Evolutionary conservation across 345 rosid genomes (phyloP), one percentile per base, ranked within the genome.

Genomic region (Eucalyptus regnans): DNA sequence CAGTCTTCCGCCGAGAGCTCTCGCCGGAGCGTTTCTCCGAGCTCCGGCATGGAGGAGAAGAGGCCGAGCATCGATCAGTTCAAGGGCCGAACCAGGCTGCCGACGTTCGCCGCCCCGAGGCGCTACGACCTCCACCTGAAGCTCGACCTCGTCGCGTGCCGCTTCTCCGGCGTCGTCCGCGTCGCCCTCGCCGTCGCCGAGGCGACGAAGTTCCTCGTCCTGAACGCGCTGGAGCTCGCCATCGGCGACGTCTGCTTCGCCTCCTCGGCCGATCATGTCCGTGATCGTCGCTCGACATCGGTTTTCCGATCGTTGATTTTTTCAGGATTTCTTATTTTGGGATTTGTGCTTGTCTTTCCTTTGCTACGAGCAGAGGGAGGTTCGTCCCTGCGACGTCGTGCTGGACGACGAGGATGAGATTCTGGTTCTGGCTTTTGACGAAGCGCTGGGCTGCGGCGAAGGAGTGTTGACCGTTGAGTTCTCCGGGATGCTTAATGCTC

Each of bases 371-470:
- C 49, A 56, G 91, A 90, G 48, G 93, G 33, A 64, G 88, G 89
- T 66, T 85, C 12, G 41, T 46, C 94, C 94, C 33, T 1, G 88
- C 58, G 92, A 81, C 46, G 89, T 90, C 86, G 56, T 89, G 79
- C 33, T 91, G 90, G 92, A 91, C 80, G 90, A 49, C 27, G 93
- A 90, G 85, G 95, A 92, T 86, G 92, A 92, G 93, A 90, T 90
- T 62, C 87, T 94, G 88, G 90, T 94, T 25, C 83, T 93, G 91
- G 88, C 79, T 60, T 94, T 93, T 51, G 90, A 90, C 22, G 92
- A 90, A 58, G 31, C 37, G 27, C 92, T 94, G 79, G 48, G 60
- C 50, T 71, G 88, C 76, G 93, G 93, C 44, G 89, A 89, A 62
- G 94, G 94, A 83, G 86, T 86, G 37, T 89, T 91, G 87, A 71